Evolutionary conservation across 1,284 basidiomycete species (phyloP), one percentile per base, ranked within the genome.

Genomic region (Ustilago sp.): DNA sequence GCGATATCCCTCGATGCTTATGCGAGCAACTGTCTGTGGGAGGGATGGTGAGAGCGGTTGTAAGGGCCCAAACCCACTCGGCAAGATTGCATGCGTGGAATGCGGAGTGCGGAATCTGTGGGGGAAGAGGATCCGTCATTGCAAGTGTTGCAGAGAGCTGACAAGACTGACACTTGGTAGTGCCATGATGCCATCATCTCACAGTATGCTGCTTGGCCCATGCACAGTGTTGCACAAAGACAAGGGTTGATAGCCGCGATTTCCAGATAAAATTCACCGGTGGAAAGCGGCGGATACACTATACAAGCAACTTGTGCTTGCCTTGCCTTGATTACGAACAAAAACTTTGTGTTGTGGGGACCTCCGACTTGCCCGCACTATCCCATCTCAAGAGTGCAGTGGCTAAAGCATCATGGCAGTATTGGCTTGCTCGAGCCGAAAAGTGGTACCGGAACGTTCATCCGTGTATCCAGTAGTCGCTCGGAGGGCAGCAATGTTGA

Each of bases 271-370:
- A 38, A 51, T 31, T 50, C n/a, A 32, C 47, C 58, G 47, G 58
- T 34, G 11, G n/a, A 39, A 39, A 5, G 31, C 47, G 48, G 48
- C 36, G 48, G 36, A 19, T 34, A 6, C 17, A 17, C 23, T 28
- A 28, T 28, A 28, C 23, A 28, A 28, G 23, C 23, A 28, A 0
- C 23, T 43, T 23, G 31, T 31, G 28, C 38, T 9, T 17, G 38
- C 38, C 15, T 39, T 39, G 34, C 8, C 28, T 31, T 56, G 39
- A 64, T 64, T 66, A 63, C 61, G 61, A 56, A 52, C 28, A 50
- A 35, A 36, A 41, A 54, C 32, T 61, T 60, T 60, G 43, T 55
- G 51, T 59, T 36, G 28, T 53, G 8, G n/a, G n/a, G n/a, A 45
- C 4, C n/a, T 45, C 43, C 43, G 48, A 50, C 48, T 48, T 23